A percentile compares a stretch with the other conserved stretches of the same genome.
Conservation (phyloP, 768 basidiomycete genomes). For the Phylloporus rhodoxanthus region DNA sequence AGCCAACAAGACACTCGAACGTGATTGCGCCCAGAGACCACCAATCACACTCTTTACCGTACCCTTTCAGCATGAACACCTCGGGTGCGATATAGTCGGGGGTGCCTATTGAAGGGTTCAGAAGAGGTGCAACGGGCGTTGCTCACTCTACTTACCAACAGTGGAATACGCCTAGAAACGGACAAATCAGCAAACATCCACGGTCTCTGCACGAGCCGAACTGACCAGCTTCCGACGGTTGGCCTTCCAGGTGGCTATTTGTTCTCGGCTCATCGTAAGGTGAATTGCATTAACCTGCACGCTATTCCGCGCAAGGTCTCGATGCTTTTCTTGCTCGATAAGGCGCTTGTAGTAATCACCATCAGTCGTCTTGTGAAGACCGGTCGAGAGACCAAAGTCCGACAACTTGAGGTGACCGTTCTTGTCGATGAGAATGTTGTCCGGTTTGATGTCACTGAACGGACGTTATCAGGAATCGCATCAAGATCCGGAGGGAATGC, state of each 20-base stretch:
- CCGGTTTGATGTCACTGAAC: constrained; percentile 93
- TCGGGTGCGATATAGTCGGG: constrained; percentile 84
- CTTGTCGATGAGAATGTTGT: constrained; percentile 97
- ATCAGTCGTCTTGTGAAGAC: constrained; percentile 94
- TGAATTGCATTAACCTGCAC: constrained; percentile 98
- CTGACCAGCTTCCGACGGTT: constrained; percentile 90
- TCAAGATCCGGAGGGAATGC: constrained; percentile 19
- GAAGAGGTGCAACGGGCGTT: neutral
- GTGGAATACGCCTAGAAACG: constrained; percentile 85
- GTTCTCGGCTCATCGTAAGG: constrained; percentile 92
- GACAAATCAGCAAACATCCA: constrained; percentile 4
- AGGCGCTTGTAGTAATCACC: constrained; percentile 90
- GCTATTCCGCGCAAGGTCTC: constrained; percentile 74
- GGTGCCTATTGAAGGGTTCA: constrained; percentile 21
- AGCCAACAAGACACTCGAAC: constrained; percentile 97
- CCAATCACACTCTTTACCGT: constrained; percentile 99
- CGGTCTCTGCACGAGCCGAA: neutral
- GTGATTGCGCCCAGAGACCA: constrained; percentile 99
- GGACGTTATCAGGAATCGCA: neutral
- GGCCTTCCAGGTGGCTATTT: constrained; percentile 99
- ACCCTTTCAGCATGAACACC: constrained; percentile 95
- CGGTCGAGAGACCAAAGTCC: constrained; percentile 96
- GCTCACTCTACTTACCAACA: constrained; percentile 38
- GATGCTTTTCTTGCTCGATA: constrained; percentile 69
- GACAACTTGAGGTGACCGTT: constrained; percentile 96